Base-by-base conservation (phyloP, 768 basidiomycete species). In the Cyclocybe cylindracea region DNA sequence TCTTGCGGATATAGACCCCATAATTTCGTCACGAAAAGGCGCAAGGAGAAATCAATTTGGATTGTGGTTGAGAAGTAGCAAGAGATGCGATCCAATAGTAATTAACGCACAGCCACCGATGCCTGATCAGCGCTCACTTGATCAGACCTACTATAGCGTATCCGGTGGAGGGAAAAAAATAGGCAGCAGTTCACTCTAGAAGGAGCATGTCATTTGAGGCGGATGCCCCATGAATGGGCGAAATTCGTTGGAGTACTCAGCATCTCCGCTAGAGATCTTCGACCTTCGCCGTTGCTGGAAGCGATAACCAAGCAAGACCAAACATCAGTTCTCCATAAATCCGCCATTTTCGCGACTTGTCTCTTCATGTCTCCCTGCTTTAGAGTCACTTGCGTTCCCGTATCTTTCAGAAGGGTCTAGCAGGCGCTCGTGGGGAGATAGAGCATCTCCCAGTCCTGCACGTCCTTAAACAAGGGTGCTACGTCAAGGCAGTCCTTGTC, bases 371-470 rank as follows among this genome's bases (percentile, higher is more conserved):
- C 75, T 85, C 81, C 70, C 77, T 63, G 78, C 83, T 59, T 77
- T 85, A 86, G 85, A 86, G 85, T 86, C 85, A 84, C 85, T 76
- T 86, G 78, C 70, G 66, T 43, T 78, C 74, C 76, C 60, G 55
- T 63, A 54, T 64, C 63, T 54, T 58, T 60, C 57, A 60, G 58
- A 67, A 78, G 72, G 73, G 75, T 72, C 61, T 56, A 68, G 64
- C 77, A 85, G 79, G 84, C 83, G 84, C 84, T 86, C 84, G 84
- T 68, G 80, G 80, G 70, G 81, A 86, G 75, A 74, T 66, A 86
- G 83, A 86, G 57, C 35, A 70, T 59, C 60, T 55, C 57, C 47
- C 53, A 56, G 54, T 61, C 61, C 46, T 60, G 51, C 56, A 55
- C 57, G 60, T 61, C 56, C 49, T 53, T 49, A 29, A 49, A 39